Evolutionary conservation across 805 yeast genomes (phyloP), one percentile per base, ranked within the genome.

Genomic region (Candida pini): DNA sequence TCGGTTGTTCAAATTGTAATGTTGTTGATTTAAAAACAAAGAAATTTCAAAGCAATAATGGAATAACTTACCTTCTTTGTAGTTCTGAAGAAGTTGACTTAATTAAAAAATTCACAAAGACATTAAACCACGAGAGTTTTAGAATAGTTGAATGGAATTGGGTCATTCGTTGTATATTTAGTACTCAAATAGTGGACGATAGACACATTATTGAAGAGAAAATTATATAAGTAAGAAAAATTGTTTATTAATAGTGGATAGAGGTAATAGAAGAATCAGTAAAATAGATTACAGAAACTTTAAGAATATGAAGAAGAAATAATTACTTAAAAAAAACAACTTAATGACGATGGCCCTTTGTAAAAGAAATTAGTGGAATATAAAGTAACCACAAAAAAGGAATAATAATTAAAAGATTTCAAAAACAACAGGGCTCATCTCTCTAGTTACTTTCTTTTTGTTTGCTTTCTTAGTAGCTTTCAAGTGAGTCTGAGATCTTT

Each of bases 121-220:
- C 49, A n/a, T 35, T 55, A 15, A 40, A 39, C 18, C 41, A 36
- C 27, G 45, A 23, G 13, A 48, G 39, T 9, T 68, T 52, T 24
- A 56, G 54, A 9, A 58, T 73, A 2, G 66, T 76, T 13, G 81
- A 74, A 40, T 78, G 83, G 84, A 73, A 76, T 33, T 76, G 81
- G 81, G 70, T 80, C 33, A 74, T 78, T 10, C 56, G 66, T 38
- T 65, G 76, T 30, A 71, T 78, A 0, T 77, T 78, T 54, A 64
- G 62, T 32, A 63, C 69, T 66, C 45, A 53, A n/a, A 23, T 51
- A 21, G 41, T 44, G n/a, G 31, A 36, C 4, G 43, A 44, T 18
- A 38, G 35, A 31, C 40, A 42, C 25, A 40, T 51, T 17, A 31
- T 51, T n/a, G 48, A 45, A 18, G 43, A 43, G 33, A 31, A 14